A percentile compares a stretch with the other conserved stretches of the same genome.
These are phyloP conservation scores for Raphanus raphanistrum DNA, from an alignment of 345 rosid species.

Conservation along the genomic window DNA sequence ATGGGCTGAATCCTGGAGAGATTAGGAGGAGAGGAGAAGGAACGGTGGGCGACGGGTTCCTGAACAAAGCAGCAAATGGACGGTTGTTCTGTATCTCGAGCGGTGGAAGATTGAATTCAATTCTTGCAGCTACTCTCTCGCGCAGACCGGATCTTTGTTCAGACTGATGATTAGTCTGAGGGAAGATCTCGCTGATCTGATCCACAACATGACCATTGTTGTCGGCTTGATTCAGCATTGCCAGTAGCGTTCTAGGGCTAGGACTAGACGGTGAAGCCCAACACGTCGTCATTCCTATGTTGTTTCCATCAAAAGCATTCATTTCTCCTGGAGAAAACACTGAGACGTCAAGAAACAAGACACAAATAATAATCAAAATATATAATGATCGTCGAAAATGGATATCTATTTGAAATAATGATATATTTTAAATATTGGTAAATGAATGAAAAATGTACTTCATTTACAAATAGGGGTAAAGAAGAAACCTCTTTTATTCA, in stretches of 20 bases:
- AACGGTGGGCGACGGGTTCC: background rate
- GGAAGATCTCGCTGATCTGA: conserved; percentile 13
- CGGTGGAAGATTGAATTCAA: background rate
- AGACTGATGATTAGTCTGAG: background rate
- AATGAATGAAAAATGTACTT: background rate
- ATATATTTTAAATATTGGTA: background rate
- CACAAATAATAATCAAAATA: background rate
- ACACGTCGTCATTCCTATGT: background rate
- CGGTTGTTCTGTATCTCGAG: background rate
- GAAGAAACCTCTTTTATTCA: background rate
- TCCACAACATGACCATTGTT: conserved; percentile 7
- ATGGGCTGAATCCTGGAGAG: conserved; percentile 35
- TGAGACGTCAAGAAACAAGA: background rate
- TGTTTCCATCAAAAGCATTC: conserved; percentile 15
- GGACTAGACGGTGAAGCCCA: conserved; percentile 24
- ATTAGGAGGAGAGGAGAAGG: conserved; percentile 1
- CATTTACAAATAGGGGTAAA: background rate
- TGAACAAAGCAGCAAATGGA: conserved; percentile 10
- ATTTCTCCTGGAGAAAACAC: background rate
- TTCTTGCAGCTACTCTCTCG: conserved; percentile 17
- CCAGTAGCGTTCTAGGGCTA: conserved; percentile 4
- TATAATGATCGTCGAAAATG: background rate
- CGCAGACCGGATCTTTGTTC: conserved; percentile 15
- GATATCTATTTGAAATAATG: background rate
- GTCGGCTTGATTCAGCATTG: conserved; percentile 3